Evolutionary conservation across 345 rosid species (phyloP).

Genomic region (Gossypium longicalyx): DNA sequence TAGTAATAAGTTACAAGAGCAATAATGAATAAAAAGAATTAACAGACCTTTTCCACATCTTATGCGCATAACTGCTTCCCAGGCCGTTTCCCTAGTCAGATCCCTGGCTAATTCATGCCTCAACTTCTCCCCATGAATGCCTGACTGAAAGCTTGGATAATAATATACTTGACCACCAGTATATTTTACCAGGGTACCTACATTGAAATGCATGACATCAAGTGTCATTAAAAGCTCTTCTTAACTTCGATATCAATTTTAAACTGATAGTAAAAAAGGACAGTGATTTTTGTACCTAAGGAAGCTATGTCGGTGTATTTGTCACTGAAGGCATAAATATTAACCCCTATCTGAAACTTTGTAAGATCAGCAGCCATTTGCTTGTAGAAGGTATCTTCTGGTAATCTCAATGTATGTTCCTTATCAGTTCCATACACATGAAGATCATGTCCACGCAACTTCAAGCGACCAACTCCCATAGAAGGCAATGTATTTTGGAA

Average conservation of each 20-base stretch:
- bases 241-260: neutral
- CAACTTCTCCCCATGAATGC: constrained; percentile 72
- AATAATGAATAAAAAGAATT: constrained; percentile 14
- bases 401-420: constrained; percentile 69
- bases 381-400: constrained; percentile 93
- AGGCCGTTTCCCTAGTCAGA: constrained; percentile 97
- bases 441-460: constrained; percentile 93
- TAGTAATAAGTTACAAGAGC: constrained; percentile 14
- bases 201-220: constrained; percentile 12
- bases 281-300: constrained; percentile 44
- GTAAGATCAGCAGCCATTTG: constrained; percentile 99
- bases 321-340: constrained; percentile 87
- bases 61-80: constrained; percentile 99
- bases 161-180: constrained; percentile 97
- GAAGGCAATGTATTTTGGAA: constrained; percentile 94
- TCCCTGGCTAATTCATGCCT: constrained; percentile 88
- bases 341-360: constrained; percentile 89
- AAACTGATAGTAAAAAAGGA: neutral
- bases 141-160: constrained; percentile 80
- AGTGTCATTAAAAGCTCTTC: constrained; percentile 1
- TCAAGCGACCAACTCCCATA: constrained; percentile 89
- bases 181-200: constrained; percentile 92
- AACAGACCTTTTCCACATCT: constrained; percentile 98
- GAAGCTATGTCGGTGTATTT: constrained; percentile 93
- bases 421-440: constrained; percentile 95